Percentiles rank a stretch among this genome's conserved stretches.
These are phyloP conservation scores for Trametopsis cervina DNA, from an alignment of 768 basidiomycete species.

Conservation along the genomic window DNA sequence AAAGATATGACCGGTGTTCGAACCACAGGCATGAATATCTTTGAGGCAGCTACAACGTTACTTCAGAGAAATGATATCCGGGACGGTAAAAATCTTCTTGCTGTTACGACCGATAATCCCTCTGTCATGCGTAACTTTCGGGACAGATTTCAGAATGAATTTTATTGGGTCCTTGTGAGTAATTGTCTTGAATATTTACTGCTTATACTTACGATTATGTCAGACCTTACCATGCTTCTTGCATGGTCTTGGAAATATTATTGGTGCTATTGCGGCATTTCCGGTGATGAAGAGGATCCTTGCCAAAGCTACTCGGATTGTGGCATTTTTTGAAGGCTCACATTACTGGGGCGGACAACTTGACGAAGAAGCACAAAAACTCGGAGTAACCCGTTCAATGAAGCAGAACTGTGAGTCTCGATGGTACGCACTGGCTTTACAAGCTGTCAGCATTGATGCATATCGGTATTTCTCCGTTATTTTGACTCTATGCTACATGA, in stretches of 20 bases:
- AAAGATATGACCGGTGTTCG: no score
- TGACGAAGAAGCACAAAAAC: slow-evolving; percentile 8
- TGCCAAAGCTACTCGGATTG: slow-evolving; percentile 17
- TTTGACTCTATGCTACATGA: neutral
- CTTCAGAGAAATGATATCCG: no score
- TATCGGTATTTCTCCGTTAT: neutral
- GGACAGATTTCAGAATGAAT: slow-evolving; percentile 1
- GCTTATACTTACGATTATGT: neutral
- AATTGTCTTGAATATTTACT: neutral
- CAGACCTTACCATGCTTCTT: slow-evolving; percentile 4
- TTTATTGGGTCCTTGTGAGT: neutral
- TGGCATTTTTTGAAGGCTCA: slow-evolving; percentile 26
- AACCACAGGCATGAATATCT: no score
- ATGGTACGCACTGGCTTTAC: slow-evolving; percentile 3
- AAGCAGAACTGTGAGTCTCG: slow-evolving; percentile 4
- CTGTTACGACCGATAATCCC: no score
- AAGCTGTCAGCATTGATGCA: neutral
- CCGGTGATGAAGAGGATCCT: neutral
- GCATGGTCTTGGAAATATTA: slow-evolving; percentile 1
- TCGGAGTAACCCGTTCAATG: slow-evolving; percentile 6
- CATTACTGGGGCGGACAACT: slow-evolving; percentile 33
- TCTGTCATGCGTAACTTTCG: no score
- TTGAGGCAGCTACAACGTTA: no score
- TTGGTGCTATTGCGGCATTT: neutral
- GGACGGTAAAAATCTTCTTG: no score